A percentile compares a stretch with the other conserved stretches of the same genome.
phyloP scores from a whole-genome alignment of 192 early-diverging fungal genomes.

The Paraglomus brasilianum region DNA sequence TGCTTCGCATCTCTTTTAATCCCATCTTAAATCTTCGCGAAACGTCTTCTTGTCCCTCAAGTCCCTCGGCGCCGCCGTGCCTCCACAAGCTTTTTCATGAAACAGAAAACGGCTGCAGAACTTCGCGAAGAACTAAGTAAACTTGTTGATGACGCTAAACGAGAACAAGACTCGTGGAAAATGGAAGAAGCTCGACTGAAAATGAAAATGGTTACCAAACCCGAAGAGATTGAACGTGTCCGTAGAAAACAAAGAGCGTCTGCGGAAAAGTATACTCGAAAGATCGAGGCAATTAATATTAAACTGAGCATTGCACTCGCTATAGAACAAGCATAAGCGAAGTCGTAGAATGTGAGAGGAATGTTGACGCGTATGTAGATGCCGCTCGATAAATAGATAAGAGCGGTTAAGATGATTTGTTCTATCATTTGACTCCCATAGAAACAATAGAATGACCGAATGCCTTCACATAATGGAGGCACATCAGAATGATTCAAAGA shows the following conservation, averaged over 20 bases:
- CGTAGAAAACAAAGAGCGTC: background rate
- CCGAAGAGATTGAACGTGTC: constrained; percentile 13
- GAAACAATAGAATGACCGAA: too few species aligned
- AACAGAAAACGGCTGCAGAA: background rate
- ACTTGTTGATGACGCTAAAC: constrained; percentile 11
- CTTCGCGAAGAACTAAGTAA: constrained; percentile 16
- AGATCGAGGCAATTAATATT: background rate
- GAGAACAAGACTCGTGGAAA: constrained; percentile 22
- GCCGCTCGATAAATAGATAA: too few species aligned
- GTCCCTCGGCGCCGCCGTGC: background rate
- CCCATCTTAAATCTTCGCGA: too few species aligned
- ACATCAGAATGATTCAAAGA: too few species aligned
- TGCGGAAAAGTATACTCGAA: constrained; percentile 7
- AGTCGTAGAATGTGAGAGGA: background rate
- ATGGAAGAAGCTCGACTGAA: background rate
- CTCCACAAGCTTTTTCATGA: constrained; percentile 1
- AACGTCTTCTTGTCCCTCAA: background rate
- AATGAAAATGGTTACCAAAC: constrained; percentile 17
- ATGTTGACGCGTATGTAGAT: background rate
- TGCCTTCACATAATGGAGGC: too few species aligned
- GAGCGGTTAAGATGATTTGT: too few species aligned
- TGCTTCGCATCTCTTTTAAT: background rate
- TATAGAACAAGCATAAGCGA: background rate
- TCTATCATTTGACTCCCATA: too few species aligned
- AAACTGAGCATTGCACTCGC: background rate